A percentile compares a stretch with the other conserved stretches of the same genome.
These are phyloP conservation scores for Penicillium sp. DNA, from an alignment of 2,329 filamentous ascomycete species.

Conservation along the genomic window DNA sequence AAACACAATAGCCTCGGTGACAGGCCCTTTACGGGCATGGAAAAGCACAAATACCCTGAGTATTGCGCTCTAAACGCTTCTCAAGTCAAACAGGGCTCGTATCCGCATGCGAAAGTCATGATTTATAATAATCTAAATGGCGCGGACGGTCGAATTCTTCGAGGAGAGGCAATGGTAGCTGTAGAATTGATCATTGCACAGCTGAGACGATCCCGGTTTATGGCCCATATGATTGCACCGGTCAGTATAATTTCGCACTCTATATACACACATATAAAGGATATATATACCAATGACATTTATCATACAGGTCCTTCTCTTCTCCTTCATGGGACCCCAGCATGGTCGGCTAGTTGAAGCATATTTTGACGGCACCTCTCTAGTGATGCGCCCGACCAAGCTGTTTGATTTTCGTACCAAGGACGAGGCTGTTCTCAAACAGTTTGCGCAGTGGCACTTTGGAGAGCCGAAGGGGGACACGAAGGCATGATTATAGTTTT, in stretches of 20 bases:
- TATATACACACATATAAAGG: background rate
- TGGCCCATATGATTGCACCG: conserved; percentile 15
- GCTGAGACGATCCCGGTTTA: conserved; percentile 6
- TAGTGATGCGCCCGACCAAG: conserved; percentile 17
- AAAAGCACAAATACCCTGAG: no score
- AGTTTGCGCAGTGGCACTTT: conserved; percentile 15
- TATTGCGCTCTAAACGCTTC: background rate
- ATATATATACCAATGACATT: background rate
- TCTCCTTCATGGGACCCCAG: conserved; percentile 18
- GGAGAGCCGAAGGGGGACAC: conserved; percentile 12
- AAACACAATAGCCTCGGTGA: no score
- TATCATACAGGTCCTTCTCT: conserved; percentile 14
- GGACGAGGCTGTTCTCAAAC: conserved; percentile 10
- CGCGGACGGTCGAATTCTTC: conserved; percentile 15
- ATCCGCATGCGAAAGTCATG: conserved; percentile 16
- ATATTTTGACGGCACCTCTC: conserved; percentile 12
- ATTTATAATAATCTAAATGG: conserved; percentile 18
- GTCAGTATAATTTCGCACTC: conserved; percentile 1
- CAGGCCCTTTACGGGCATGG: no score
- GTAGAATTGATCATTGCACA: conserved; percentile 17
- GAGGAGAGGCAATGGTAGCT: conserved; percentile 14
- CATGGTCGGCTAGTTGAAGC: conserved; percentile 17
- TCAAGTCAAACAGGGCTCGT: background rate
- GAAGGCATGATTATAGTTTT: background rate
- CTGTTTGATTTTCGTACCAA: conserved; percentile 15